Evolutionary conservation across 169 alveolate genomes (phyloP).

Genomic region (Cryptosporidium baileyi): DNA sequence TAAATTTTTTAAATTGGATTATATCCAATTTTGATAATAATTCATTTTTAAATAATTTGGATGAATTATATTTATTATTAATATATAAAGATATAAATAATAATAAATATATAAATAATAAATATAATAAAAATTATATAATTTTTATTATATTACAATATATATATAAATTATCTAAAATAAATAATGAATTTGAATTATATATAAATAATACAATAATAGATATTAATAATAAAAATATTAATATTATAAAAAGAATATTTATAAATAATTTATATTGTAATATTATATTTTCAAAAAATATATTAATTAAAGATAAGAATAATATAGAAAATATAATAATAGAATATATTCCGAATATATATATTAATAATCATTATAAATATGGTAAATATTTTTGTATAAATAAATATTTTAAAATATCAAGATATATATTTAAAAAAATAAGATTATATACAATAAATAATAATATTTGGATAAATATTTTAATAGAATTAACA

Average conservation of each 20-base stretch:
- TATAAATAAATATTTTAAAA: neutral
- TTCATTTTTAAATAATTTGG: neutral
- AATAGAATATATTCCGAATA: neutral
- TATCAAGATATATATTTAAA: constrained; percentile 3
- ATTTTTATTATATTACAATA: neutral
- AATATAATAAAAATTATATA: neutral
- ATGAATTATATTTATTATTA: neutral
- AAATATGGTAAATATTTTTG: constrained; percentile 19
- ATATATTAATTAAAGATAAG: neutral
- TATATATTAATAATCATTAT: neutral
- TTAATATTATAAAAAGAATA: neutral
- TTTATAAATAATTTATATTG: neutral
- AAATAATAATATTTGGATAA: constrained; percentile 18
- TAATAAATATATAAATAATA: neutral
- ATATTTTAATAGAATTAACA: neutral
- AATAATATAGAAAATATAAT: neutral
- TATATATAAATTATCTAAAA: neutral
- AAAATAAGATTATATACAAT: neutral
- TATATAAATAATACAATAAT: neutral
- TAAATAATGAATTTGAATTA: neutral
- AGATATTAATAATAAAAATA: neutral
- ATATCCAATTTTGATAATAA: neutral
- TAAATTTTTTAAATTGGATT: neutral
- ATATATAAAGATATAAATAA: neutral
- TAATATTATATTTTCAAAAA: neutral